Conservation (phyloP, 176 grass and related monocot species). For the Otatea glauca region DNA sequence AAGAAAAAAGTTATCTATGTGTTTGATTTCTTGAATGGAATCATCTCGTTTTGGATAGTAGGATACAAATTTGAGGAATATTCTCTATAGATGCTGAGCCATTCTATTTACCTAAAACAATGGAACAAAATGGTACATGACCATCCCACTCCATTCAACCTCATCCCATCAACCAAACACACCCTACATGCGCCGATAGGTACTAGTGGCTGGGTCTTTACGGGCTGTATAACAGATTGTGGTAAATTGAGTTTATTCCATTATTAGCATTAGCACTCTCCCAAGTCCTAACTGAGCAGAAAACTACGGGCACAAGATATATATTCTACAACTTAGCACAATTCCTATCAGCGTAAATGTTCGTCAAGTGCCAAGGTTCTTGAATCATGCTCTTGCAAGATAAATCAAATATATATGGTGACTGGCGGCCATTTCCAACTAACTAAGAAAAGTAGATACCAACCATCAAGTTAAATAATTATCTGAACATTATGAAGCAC, state of each 20-base stretch:
- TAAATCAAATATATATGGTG: not conserved
- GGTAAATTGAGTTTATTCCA: slow-evolving; percentile 15
- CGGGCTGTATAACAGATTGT: not conserved
- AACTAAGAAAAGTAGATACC: not conserved
- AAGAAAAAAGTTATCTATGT: too few species aligned
- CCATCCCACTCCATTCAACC: too few species aligned
- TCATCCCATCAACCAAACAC: too few species aligned
- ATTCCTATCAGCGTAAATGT: not conserved
- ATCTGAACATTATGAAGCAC: not conserved
- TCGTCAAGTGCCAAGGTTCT: not conserved
- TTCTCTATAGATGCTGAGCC: too few species aligned
- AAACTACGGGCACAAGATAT: not conserved
- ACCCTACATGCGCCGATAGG: too few species aligned
- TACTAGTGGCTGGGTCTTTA: not conserved
- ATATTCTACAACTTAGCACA: not conserved
- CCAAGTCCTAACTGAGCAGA: not conserved
- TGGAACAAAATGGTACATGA: too few species aligned
- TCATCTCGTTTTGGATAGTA: too few species aligned
- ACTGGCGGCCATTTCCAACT: not conserved
- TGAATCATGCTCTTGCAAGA: not conserved
- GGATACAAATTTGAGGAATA: too few species aligned
- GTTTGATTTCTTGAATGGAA: too few species aligned
- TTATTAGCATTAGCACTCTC: not conserved
- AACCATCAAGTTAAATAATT: slow-evolving; percentile 11
- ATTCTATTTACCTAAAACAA: too few species aligned